phyloP scores from a whole-genome alignment of 305 asterid species.

The Rubia peregrina region DNA sequence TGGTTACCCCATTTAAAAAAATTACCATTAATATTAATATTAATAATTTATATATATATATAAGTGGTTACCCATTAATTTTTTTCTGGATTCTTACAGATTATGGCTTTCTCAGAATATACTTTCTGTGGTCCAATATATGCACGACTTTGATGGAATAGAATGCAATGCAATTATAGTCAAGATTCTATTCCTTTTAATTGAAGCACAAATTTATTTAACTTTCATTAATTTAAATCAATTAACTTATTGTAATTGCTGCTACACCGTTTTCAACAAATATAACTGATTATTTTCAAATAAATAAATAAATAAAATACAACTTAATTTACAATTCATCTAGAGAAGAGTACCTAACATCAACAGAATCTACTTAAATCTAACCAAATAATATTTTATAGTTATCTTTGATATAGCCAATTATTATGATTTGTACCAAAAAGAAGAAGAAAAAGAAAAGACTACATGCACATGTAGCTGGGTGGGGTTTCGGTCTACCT shows the following conservation, averaged over 20 bases:
- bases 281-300: no score
- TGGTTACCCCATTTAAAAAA: no score
- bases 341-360: not conserved
- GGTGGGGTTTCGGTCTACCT: conserved; percentile 6
- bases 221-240: not conserved
- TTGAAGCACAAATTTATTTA: not conserved
- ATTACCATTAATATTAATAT: no score
- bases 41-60: no score
- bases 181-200: not conserved
- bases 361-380: not conserved
- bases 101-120: not conserved
- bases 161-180: not conserved
- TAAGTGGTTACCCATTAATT: no score
- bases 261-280: no score
- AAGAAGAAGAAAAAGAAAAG: not conserved
- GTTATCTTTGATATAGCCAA: not conserved
- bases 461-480: conserved; percentile 5
- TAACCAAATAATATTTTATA: no score
- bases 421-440: not conserved
- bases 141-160: not conserved
- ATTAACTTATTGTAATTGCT: no score
- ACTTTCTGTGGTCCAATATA: not conserved
- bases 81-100: no score
- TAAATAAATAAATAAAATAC: no score
- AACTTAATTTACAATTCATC: no score